Percentiles rank a stretch among this genome's conserved stretches.
Conservation (phyloP, 2,329 filamentous ascomycete species). For the Sarocladium strictum region DNA sequence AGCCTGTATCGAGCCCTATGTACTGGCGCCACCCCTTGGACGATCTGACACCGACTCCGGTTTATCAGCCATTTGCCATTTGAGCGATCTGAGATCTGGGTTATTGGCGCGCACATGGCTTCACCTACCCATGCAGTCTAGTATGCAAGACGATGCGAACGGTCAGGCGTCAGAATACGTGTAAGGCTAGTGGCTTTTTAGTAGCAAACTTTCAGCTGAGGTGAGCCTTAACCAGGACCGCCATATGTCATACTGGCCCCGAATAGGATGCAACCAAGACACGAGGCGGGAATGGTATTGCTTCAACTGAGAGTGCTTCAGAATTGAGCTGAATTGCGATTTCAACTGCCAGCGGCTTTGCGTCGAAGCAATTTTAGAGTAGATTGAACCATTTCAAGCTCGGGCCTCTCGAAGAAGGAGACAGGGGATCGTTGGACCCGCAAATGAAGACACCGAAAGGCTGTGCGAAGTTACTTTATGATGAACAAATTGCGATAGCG, state of each 20-base stretch:
- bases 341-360: too few species aligned
- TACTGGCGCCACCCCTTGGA: background rate
- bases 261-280: background rate
- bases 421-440: too few species aligned
- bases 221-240: background rate
- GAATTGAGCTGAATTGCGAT: too few species aligned
- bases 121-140: background rate
- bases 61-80: background rate
- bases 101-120: conserved; percentile 5
- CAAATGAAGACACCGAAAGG: too few species aligned
- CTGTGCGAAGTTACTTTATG: too few species aligned
- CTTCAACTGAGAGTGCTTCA: background rate
- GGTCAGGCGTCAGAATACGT: background rate
- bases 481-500: too few species aligned
- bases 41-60: background rate
- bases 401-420: too few species aligned
- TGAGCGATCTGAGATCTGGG: conserved; percentile 6
- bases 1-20: background rate
- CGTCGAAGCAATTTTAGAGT: too few species aligned
- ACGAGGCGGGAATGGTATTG: background rate
- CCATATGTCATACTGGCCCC: background rate
- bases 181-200: background rate
- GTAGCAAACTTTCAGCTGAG: conserved; percentile 5
- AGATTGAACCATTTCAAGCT: too few species aligned
- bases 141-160: conserved; percentile 7